Base-by-base conservation (phyloP, 352 stramenopile genomes). In the Plasmopara muralis region DNA sequence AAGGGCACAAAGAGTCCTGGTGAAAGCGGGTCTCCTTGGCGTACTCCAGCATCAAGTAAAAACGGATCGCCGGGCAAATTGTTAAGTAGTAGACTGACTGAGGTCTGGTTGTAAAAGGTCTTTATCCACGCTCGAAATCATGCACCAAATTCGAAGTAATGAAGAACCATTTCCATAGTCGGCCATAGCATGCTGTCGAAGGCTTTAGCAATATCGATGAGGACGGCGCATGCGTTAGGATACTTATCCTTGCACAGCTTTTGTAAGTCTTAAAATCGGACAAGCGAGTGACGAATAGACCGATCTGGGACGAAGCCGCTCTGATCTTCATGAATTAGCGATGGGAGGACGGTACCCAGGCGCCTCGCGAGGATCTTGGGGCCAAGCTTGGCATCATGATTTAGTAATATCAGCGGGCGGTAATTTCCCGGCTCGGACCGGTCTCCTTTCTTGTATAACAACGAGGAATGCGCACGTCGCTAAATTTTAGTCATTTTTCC, bases 401-500 rank as follows among this genome's bases (percentile, higher is more conserved):
- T 54, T 4, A 55, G 43, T 2, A 62, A 38, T 5, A 47, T 62
- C 12, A 62, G 9, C 5, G 47, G 55, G 2, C 55, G n/a, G 12
- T 54, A 62, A 10, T 57, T 63, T 50, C 51, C 5, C 10, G 18
- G 42, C 20, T 35, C 6, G 2, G 14, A 18, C 35, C 42, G 6
- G n/a, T n/a, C n/a, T n/a, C 25, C 42, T 14, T 9, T 20, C 20
- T 47, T 47, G 44, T 58, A 55, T 3, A 63, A 13, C 12, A 63
- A 28, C 14, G 43, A 58, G 10, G 55, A 2, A 16, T 55, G 49
- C 1, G 43, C 44, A 3, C 55, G n/a, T 13, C 49, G 35, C 15
- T 58, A 50, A 9, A 58, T 55, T 38, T 58, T 58, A 0, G 49
- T 63, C 50, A 64, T 55, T 31, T 55, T 52, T 1, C n/a, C 44